Evolutionary conservation across 257 asterid genomes (phyloP).

Genomic region (Petunia axillaris): DNA sequence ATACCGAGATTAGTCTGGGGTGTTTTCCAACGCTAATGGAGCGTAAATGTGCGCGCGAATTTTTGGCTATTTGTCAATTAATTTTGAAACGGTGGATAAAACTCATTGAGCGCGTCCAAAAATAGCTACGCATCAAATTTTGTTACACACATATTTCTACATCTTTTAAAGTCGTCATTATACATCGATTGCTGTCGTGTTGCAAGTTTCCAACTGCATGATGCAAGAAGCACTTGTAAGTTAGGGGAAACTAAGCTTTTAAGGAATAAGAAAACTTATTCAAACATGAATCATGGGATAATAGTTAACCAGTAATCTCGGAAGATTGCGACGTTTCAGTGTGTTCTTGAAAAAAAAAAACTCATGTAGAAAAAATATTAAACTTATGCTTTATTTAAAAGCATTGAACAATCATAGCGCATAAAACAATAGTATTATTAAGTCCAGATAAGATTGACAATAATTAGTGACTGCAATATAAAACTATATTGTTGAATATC

Average conservation of each 20-base stretch:
- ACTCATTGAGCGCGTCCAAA: too few species aligned
- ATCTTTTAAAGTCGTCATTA: background rate
- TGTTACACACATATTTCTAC: background rate
- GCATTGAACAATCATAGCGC: background rate
- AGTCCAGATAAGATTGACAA: slow-evolving; percentile 6
- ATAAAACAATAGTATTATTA: background rate
- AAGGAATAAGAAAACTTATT: background rate
- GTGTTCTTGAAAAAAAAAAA: background rate
- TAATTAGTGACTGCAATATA: background rate
- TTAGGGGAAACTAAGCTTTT: background rate
- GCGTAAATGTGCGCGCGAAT: too few species aligned
- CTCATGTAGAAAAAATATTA: background rate
- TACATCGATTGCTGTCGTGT: background rate
- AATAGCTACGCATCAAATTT: too few species aligned
- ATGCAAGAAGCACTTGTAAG: background rate
- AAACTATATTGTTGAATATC: background rate
- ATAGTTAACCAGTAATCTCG: background rate
- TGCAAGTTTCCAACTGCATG: too few species aligned
- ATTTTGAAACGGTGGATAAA: too few species aligned
- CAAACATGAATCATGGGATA: background rate
- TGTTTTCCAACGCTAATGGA: too few species aligned
- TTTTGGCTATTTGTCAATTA: too few species aligned
- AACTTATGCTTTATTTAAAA: background rate
- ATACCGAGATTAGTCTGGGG: too few species aligned
- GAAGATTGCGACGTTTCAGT: background rate